phyloP scores from a whole-genome alignment of 2,329 filamentous ascomycete species.

The Dothidotthia symphoricarpi region DNA sequence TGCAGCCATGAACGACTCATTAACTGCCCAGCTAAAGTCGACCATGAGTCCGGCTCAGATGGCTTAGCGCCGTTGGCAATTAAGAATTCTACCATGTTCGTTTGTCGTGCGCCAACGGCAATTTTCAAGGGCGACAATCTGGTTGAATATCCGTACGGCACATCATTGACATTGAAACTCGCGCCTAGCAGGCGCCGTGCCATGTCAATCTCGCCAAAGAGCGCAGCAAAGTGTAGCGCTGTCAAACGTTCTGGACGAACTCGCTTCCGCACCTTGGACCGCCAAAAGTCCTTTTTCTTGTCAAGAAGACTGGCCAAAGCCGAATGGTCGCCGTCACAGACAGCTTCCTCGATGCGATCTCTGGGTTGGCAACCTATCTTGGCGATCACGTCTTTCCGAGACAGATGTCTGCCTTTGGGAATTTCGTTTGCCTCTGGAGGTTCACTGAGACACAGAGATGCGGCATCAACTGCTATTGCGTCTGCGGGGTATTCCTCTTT shows the following conservation, averaged over 20 bases:
- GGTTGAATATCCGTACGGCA: constrained; percentile 25
- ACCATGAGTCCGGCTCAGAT: constrained; percentile 20
- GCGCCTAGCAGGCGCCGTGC: constrained; percentile 15
- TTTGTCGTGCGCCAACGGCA: constrained; percentile 24
- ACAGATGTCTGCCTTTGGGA: constrained; percentile 1
- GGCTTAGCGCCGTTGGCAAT: constrained; percentile 17
- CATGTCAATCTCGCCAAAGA: constrained; percentile 29
- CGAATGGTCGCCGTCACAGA: constrained; percentile 16
- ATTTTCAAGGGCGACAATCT: constrained; percentile 19
- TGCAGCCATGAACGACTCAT: constrained; percentile 23
- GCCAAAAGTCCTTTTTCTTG: constrained; percentile 21
- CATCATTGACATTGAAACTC: constrained; percentile 20
- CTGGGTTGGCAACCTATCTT: constrained; percentile 22
- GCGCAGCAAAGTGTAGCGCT: constrained; percentile 25
- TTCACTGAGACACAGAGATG: not conserved
- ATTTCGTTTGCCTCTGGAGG: constrained; percentile 1
- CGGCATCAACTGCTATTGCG: not conserved
- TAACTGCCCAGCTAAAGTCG: constrained; percentile 19
- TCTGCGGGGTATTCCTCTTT: constrained; percentile 1
- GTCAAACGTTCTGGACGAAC: constrained; percentile 20
- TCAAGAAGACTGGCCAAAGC: constrained; percentile 15
- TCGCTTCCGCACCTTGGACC: constrained; percentile 19
- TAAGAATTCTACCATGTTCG: constrained; percentile 22
- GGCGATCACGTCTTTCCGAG: constrained; percentile 20
- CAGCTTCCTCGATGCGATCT: constrained; percentile 22